phyloP scores from a whole-genome alignment of 2,329 filamentous ascomycete genomes.

The Paradendryphiella salina region DNA sequence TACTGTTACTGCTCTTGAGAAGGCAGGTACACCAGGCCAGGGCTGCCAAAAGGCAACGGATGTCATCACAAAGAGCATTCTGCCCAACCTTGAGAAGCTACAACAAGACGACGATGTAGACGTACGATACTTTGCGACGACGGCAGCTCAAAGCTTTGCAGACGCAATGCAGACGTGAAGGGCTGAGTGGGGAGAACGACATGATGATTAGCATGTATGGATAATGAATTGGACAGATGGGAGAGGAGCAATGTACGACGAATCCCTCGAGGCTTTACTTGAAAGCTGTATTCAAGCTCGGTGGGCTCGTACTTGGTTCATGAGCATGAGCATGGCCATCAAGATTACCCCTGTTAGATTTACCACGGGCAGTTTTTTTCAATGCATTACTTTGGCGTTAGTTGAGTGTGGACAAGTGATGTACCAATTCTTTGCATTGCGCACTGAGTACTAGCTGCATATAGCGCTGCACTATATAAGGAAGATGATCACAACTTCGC shows the following conservation, averaged over 20 bases:
- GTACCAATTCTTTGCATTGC: not conserved
- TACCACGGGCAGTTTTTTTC: slow-evolving; percentile 9
- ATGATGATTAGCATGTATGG: slow-evolving; percentile 34
- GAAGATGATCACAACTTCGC: not conserved
- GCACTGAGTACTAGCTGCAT: not conserved
- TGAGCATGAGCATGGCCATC: slow-evolving; percentile 32
- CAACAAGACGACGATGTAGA: slow-evolving; percentile 98
- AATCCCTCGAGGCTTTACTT: slow-evolving; percentile 9
- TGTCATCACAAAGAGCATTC: slow-evolving; percentile 80
- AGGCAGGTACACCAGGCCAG: slow-evolving; percentile 63
- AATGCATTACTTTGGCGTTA: slow-evolving; percentile 15
- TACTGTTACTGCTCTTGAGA: slow-evolving; percentile 82
- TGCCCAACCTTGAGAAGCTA: slow-evolving; percentile 90
- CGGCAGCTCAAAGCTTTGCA: slow-evolving; percentile 65
- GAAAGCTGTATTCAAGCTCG: slow-evolving; percentile 12
- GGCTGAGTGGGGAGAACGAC: slow-evolving; percentile 12
- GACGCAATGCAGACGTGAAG: slow-evolving; percentile 48
- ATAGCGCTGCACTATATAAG: not conserved
- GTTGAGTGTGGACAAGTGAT: not conserved
- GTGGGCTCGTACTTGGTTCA: slow-evolving; percentile 28
- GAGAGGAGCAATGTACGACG: slow-evolving; percentile 25
- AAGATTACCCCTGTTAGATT: slow-evolving; percentile 40
- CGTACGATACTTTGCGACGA: slow-evolving; percentile 96
- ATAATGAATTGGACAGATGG: slow-evolving; percentile 30
- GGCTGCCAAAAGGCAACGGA: slow-evolving; percentile 73